phyloP scores from a whole-genome alignment of 768 basidiomycete genomes.

The Boletus eberwhitei region DNA sequence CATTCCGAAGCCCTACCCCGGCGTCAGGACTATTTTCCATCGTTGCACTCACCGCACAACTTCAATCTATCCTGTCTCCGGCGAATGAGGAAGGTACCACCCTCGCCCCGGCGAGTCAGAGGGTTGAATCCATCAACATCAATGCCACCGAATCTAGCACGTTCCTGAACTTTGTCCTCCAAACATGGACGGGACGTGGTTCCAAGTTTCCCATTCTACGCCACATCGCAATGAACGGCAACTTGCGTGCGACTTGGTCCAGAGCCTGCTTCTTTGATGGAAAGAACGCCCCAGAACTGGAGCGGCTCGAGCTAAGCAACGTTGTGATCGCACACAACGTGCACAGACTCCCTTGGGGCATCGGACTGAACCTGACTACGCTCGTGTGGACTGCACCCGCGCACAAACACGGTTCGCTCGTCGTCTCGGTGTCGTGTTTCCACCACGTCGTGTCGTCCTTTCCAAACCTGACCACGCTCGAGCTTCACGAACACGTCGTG shows the following conservation, averaged over 20 bases:
- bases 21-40: conserved; percentile 11
- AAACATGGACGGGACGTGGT: conserved; percentile 13
- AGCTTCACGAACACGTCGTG: conserved; percentile 13
- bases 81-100: background rate
- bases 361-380: conserved; percentile 16
- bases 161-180: conserved; percentile 19
- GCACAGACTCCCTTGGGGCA: conserved; percentile 9
- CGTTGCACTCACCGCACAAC: conserved; percentile 13
- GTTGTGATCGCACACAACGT: conserved; percentile 11
- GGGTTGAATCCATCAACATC: conserved; percentile 16
- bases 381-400: conserved; percentile 21
- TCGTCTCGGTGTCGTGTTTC: conserved; percentile 16
- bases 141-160: conserved; percentile 14
- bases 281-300: conserved; percentile 11
- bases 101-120: conserved; percentile 3
- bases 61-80: conserved; percentile 13
- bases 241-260: conserved; percentile 19
- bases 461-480: conserved; percentile 18
- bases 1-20: conserved; percentile 10
- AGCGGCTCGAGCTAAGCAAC: conserved; percentile 18
- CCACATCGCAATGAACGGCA: conserved; percentile 10
- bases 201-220: conserved; percentile 13
- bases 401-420: conserved; percentile 5
- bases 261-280: conserved; percentile 18
- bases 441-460: conserved; percentile 20